These are phyloP conservation scores for Cyclospora cayetanensis DNA, from an alignment of 169 alveolate species.

Conservation along the genomic window DNA sequence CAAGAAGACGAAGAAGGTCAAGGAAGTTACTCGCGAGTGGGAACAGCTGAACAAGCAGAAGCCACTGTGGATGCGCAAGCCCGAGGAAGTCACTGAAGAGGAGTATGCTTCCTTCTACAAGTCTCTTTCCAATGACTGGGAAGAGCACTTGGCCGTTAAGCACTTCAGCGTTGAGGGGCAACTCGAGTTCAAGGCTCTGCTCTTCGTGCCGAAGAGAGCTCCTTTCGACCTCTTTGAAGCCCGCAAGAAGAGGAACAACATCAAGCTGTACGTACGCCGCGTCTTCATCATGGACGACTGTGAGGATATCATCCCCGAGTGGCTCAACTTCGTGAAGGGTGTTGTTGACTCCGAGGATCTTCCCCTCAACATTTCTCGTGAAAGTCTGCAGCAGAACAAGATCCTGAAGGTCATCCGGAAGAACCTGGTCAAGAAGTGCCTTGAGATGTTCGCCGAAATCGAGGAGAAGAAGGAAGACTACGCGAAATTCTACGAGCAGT, in stretches of 20 bases:
- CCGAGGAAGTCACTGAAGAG: slow-evolving; percentile 98
- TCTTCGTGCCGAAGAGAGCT: slow-evolving; percentile 99
- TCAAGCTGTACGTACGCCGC: slow-evolving; percentile 98
- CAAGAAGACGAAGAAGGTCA: slow-evolving; percentile 98
- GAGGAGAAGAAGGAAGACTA: slow-evolving; percentile 99
- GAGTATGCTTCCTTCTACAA: slow-evolving; percentile 99
- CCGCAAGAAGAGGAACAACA: slow-evolving; percentile 98
- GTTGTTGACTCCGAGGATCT: slow-evolving; percentile 99
- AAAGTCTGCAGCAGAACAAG: slow-evolving; percentile 98
- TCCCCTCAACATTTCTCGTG: slow-evolving; percentile 99
- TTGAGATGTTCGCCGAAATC: slow-evolving; percentile 97
- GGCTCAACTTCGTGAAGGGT: slow-evolving; percentile 99
- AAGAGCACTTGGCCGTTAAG: slow-evolving; percentile 98
- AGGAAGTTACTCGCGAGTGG: slow-evolving; percentile 97
- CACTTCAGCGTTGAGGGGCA: slow-evolving; percentile 99
- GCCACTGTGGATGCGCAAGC: slow-evolving; percentile 99
- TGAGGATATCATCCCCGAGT: slow-evolving; percentile 99
- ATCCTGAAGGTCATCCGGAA: slow-evolving; percentile 98
- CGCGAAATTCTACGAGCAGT: slow-evolving; percentile 99
- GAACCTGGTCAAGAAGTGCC: slow-evolving; percentile 98
- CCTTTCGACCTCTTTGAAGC: slow-evolving; percentile 99
- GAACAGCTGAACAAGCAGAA: slow-evolving; percentile 98
- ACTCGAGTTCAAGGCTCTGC: slow-evolving; percentile 98
- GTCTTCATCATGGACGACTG: slow-evolving; percentile 99
- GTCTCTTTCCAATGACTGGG: slow-evolving; percentile 99